Conservation (phyloP, 495 filamentous ascomycete genomes). For the Penicillium lividum region DNA sequence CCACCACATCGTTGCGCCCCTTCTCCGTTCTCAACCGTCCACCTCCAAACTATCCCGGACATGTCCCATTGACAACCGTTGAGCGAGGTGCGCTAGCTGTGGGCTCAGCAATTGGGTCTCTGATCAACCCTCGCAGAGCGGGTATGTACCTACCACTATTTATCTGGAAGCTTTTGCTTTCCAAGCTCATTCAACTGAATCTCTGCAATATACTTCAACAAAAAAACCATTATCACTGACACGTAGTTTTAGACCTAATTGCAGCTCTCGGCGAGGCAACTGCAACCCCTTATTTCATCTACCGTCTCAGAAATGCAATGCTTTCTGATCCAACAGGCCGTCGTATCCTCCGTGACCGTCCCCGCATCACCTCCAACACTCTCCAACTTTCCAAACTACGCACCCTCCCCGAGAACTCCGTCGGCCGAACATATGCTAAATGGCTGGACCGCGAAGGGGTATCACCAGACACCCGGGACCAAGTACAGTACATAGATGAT, state of each 20-base stretch:
- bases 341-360: slow-evolving; percentile 85
- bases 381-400: slow-evolving; percentile 72
- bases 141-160: slow-evolving; percentile 43
- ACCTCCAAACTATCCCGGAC: slow-evolving; percentile 72
- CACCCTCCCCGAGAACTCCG: slow-evolving; percentile 66
- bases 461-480: slow-evolving; percentile 80
- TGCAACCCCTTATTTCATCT: slow-evolving; percentile 91
- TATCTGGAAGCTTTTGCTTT: background rate
- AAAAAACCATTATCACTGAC: slow-evolving; percentile 5
- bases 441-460: slow-evolving; percentile 95
- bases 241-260: slow-evolving; percentile 70
- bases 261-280: slow-evolving; percentile 92
- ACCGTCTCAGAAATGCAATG: slow-evolving; percentile 90
- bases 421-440: slow-evolving; percentile 79
- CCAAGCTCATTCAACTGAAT: background rate
- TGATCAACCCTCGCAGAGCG: slow-evolving; percentile 77
- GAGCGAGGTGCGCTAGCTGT: slow-evolving; percentile 78
- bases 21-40: slow-evolving; percentile 85
- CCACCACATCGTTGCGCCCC: slow-evolving; percentile 26
- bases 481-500: slow-evolving; percentile 88
- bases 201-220: background rate
- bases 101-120: slow-evolving; percentile 77
- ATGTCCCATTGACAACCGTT: slow-evolving; percentile 80
- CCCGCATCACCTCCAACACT: slow-evolving; percentile 80
- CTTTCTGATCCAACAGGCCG: slow-evolving; percentile 80